These are phyloP conservation scores for Typha latifolia DNA, from an alignment of 176 grass and related monocot species.

Conservation along the genomic window DNA sequence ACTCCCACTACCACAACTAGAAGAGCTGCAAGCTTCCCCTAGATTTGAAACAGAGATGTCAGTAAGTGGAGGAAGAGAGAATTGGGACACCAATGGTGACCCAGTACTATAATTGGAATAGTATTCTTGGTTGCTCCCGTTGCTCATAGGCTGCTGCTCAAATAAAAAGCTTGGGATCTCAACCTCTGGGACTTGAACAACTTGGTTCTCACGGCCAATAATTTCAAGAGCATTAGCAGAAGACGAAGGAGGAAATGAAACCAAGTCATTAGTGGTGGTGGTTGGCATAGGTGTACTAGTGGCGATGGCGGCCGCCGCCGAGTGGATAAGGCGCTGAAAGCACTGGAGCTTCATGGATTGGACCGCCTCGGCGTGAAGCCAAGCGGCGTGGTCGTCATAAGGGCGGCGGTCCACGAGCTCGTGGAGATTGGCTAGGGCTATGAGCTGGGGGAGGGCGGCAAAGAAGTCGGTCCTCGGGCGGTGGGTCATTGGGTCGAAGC, in stretches of 20 bases:
- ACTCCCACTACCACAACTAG: no score
- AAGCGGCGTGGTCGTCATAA: conserved; percentile 8
- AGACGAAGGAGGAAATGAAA: neutral
- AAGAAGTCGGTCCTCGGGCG: conserved; percentile 71
- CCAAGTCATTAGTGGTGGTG: conserved; percentile 9
- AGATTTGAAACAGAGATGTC: conserved; percentile 33
- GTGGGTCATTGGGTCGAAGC: conserved; percentile 93
- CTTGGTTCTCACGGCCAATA: conserved; percentile 14
- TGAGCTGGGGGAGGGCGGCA: conserved; percentile 56
- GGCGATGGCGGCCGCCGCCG: conserved; percentile 20
- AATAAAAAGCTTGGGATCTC: conserved; percentile 29
- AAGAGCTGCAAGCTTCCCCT: conserved; percentile 22
- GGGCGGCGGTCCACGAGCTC: conserved; percentile 13
- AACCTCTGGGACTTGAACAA: conserved; percentile 5
- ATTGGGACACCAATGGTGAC: conserved; percentile 22
- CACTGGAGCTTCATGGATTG: conserved; percentile 65
- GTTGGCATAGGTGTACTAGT: conserved; percentile 5
- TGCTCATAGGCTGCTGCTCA: conserved; percentile 21
- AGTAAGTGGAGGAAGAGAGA: conserved; percentile 45
- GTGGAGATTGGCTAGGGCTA: conserved; percentile 37
- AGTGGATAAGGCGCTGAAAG: conserved; percentile 65
- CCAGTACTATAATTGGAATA: neutral
- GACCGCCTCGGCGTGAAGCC: conserved; percentile 12
- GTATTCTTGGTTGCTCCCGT: conserved; percentile 18
- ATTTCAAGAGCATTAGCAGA: conserved; percentile 15